Evolutionary conservation across 1,284 basidiomycete species (phyloP).

Genomic region (Nidula niveotomentosa): DNA sequence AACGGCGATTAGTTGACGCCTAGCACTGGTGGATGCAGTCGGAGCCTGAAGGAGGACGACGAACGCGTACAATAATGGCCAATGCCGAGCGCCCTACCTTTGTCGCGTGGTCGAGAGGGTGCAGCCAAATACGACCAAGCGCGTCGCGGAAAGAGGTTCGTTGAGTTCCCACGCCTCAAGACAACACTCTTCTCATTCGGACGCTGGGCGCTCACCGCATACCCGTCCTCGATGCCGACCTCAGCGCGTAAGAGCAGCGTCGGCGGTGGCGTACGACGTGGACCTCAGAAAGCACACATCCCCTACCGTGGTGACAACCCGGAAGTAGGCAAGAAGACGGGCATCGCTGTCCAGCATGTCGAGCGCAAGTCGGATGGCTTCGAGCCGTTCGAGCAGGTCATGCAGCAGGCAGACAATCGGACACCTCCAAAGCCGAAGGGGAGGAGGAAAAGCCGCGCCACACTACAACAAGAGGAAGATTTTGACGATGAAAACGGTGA

Average conservation of each 20-base stretch:
- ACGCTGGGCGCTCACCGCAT: constrained; percentile 8
- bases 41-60: no score
- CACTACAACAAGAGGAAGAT: constrained; percentile 12
- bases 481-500: constrained; percentile 58
- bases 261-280: constrained; percentile 29
- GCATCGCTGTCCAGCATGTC: constrained; percentile 64
- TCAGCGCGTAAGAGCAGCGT: constrained; percentile 42
- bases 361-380: constrained; percentile 81
- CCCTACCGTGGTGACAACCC: constrained; percentile 76
- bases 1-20: no score
- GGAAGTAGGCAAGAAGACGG: constrained; percentile 75
- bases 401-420: constrained; percentile 67
- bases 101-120: neutral
- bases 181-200: constrained; percentile 3
- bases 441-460: constrained; percentile 41
- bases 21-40: no score
- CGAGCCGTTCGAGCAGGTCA: constrained; percentile 77
- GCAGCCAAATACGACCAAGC: constrained; percentile 21
- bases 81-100: no score
- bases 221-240: constrained; percentile 28
- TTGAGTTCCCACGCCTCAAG: constrained; percentile 18
- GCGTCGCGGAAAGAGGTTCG: constrained; percentile 15
- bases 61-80: no score
- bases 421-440: constrained; percentile 54
- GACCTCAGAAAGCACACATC: constrained; percentile 57